Percentiles rank a stretch among this genome's conserved stretches.
Evolutionary conservation across 1,284 basidiomycete genomes (phyloP).

Genomic region (Coniferiporia weirii): DNA sequence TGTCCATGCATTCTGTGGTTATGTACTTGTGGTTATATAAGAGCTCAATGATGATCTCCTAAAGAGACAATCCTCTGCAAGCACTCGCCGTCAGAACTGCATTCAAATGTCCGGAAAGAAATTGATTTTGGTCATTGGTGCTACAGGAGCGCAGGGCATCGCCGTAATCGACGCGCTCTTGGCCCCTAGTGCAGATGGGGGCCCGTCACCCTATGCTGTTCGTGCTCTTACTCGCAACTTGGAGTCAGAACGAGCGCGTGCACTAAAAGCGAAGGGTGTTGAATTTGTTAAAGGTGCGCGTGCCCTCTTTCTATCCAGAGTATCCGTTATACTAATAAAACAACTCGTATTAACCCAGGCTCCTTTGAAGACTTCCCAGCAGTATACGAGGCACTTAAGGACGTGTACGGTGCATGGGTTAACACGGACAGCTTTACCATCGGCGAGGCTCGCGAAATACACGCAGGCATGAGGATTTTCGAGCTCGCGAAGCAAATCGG

Average conservation of each 20-base stretch:
- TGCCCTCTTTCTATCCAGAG: constrained; percentile 30
- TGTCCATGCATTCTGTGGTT: too few relatives aligned
- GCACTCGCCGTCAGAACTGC: too few relatives aligned
- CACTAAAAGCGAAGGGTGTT: constrained; percentile 36
- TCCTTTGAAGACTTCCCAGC: constrained; percentile 31
- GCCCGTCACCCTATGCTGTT: constrained; percentile 40
- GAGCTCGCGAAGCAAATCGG: constrained; percentile 40
- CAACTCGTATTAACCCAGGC: constrained; percentile 23
- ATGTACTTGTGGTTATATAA: too few relatives aligned
- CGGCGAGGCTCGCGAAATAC: constrained; percentile 39
- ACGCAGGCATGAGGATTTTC: constrained; percentile 39
- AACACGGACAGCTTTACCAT: too few relatives aligned
- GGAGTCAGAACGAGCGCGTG: constrained; percentile 31
- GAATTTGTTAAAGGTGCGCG: constrained; percentile 39
- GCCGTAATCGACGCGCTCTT: constrained; percentile 41
- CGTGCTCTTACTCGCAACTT: constrained; percentile 44
- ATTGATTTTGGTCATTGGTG: too few relatives aligned
- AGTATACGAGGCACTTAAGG: constrained; percentile 33
- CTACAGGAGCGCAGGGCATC: constrained; percentile 34
- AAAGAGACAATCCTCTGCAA: too few relatives aligned
- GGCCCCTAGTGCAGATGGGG: constrained; percentile 32
- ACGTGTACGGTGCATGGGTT: constrained; percentile 41
- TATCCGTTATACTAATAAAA: background rate
- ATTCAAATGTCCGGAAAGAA: too few relatives aligned
- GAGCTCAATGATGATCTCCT: too few relatives aligned